Evolutionary conservation across 352 stramenopile genomes (phyloP).

Genomic region (Phytophthora lateralis): DNA sequence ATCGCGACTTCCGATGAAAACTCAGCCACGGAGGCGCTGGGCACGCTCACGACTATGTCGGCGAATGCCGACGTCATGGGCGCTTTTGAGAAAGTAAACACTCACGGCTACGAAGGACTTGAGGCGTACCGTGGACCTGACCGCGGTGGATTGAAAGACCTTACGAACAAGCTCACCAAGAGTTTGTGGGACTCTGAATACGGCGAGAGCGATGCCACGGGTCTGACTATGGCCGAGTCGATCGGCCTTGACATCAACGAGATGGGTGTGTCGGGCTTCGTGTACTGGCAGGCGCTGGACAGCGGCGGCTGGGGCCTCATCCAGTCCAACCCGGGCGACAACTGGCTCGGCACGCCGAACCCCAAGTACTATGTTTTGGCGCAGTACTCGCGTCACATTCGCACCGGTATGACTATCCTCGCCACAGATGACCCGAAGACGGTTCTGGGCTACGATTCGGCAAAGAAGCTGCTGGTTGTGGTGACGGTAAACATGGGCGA

Average conservation of each 20-base stretch:
- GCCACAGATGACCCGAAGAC: conserved; percentile 43
- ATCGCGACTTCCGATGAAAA: conserved; percentile 62
- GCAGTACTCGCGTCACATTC: conserved; percentile 67
- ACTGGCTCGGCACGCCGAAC: conserved; percentile 47
- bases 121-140: conserved; percentile 50
- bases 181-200: conserved; percentile 67
- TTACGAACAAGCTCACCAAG: conserved; percentile 42
- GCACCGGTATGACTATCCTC: conserved; percentile 53
- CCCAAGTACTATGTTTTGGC: conserved; percentile 60
- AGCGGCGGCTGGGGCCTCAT: conserved; percentile 50
- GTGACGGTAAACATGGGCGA: conserved; percentile 51
- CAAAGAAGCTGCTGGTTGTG: conserved; percentile 46
- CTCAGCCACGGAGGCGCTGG: conserved; percentile 41
- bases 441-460: conserved; percentile 48
- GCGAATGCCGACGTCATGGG: conserved; percentile 27
- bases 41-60: conserved; percentile 37
- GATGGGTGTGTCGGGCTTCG: conserved; percentile 56
- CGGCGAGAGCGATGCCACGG: conserved; percentile 51
- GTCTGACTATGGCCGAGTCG: conserved; percentile 59
- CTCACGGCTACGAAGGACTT: conserved; percentile 56
- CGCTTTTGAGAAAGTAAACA: conserved; percentile 56
- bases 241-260: conserved; percentile 69
- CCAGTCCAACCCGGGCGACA: conserved; percentile 43
- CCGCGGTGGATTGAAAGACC: conserved; percentile 38
- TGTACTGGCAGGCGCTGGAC: conserved; percentile 69